These are phyloP conservation scores for Strobilomyces echinocephalus DNA, from an alignment of 768 basidiomycete genomes.

Conservation along the genomic window DNA sequence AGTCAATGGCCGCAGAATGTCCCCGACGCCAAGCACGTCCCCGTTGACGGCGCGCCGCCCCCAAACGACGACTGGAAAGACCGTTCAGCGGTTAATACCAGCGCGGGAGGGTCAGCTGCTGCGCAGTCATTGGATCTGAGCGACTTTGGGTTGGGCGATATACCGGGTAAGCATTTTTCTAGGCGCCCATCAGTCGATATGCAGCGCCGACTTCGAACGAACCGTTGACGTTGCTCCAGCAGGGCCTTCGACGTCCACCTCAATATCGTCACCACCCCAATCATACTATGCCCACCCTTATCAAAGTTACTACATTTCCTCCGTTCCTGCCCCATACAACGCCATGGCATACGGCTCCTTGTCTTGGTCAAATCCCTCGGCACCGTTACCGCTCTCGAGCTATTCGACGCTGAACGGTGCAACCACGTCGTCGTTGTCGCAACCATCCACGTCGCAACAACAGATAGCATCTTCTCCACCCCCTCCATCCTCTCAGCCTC, in stretches of 20 bases:
- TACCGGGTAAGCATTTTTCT: conserved; percentile 38
- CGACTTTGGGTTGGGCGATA: conserved; percentile 41
- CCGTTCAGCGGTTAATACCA: conserved; percentile 23
- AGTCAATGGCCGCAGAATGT: conserved; percentile 39
- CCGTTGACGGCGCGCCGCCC: conserved; percentile 26
- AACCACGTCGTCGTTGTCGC: conserved; percentile 43
- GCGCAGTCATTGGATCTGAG: conserved; percentile 38
- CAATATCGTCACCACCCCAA: conserved; percentile 38
- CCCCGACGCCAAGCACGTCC: conserved; percentile 30
- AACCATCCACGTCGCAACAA: conserved; percentile 29
- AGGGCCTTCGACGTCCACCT: conserved; percentile 38
- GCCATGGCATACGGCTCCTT: conserved; percentile 50
- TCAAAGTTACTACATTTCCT: conserved; percentile 39
- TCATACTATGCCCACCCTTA: conserved; percentile 39
- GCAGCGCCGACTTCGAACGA: not conserved
- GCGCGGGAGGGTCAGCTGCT: conserved; percentile 27
- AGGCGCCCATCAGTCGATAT: conserved; percentile 26
- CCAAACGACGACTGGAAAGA: conserved; percentile 41
- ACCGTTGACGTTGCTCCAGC: conserved; percentile 10
- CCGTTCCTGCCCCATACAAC: conserved; percentile 45
- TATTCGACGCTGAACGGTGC: conserved; percentile 79
- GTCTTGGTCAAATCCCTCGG: conserved; percentile 41
- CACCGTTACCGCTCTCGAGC: conserved; percentile 56
- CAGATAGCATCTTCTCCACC: conserved; percentile 28
- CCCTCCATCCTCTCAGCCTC: conserved; percentile 22